Conservation (phyloP, 2,329 filamentous ascomycete genomes). For the Gremmenia infestans region DNA sequence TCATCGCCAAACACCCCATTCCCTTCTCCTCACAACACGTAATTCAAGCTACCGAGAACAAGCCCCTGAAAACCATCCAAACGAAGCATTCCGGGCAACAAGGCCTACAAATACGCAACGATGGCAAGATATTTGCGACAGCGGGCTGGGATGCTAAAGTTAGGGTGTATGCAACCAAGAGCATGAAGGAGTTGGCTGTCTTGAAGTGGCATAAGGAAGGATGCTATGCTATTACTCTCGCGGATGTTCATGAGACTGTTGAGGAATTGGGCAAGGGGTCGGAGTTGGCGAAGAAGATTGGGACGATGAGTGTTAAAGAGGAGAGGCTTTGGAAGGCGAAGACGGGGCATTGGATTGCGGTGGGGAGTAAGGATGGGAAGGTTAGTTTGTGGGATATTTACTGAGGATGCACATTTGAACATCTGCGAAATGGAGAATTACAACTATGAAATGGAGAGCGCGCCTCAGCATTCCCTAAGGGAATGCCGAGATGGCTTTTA, state of each 20-base stretch:
- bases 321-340: conserved; percentile 60
- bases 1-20: conserved; percentile 72
- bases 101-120: conserved; percentile 67
- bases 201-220: conserved; percentile 92
- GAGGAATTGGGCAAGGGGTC: conserved; percentile 2
- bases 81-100: conserved; percentile 93
- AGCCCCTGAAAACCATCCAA: conserved; percentile 56
- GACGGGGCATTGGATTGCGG: conserved; percentile 80
- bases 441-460: no score
- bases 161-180: conserved; percentile 75
- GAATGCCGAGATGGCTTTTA: no score
- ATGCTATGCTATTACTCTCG: conserved; percentile 78
- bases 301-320: conserved; percentile 52
- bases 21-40: conserved; percentile 29
- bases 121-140: conserved; percentile 80
- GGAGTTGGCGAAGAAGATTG: conserved; percentile 10
- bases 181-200: conserved; percentile 82
- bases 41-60: conserved; percentile 2
- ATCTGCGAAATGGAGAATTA: no score
- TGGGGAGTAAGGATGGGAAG: conserved; percentile 90
- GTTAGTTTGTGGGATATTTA: conserved; percentile 96
- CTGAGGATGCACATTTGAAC: conserved; percentile 32
- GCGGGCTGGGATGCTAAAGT: conserved; percentile 86
- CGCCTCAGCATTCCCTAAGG: no score
- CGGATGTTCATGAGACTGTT: conserved; percentile 32